Percentiles rank a stretch among this genome's conserved stretches.
phyloP scores from a whole-genome alignment of 2,329 filamentous ascomycete species.

The Tympanopsis confertula region DNA sequence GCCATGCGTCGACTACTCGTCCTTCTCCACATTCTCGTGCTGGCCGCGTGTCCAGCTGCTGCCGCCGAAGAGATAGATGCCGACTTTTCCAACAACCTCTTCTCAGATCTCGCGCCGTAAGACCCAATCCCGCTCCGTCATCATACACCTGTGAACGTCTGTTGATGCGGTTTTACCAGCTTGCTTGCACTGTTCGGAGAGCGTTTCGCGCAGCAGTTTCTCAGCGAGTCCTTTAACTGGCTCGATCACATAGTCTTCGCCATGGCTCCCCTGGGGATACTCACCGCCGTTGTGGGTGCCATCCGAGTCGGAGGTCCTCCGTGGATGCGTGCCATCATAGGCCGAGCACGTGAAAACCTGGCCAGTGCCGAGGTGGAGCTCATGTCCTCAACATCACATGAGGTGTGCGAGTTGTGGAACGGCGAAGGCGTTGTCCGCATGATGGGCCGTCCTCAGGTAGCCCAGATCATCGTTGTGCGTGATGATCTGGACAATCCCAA shows the following conservation, averaged over 20 bases:
- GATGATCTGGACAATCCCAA: background rate
- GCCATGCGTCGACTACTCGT: too few species aligned
- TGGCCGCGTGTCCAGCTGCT: too few species aligned
- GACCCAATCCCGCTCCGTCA: background rate
- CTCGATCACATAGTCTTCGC: background rate
- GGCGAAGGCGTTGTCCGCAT: slow-evolving; percentile 19
- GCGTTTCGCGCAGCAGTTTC: background rate
- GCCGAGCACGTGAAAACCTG: background rate
- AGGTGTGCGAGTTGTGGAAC: slow-evolving; percentile 31
- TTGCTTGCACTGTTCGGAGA: background rate
- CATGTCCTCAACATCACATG: slow-evolving; percentile 23
- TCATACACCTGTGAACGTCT: background rate
- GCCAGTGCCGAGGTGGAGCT: background rate
- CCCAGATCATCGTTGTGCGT: slow-evolving; percentile 7
- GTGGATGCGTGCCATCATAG: background rate
- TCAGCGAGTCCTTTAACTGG: background rate
- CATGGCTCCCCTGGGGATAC: background rate
- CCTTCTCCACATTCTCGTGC: too few species aligned
- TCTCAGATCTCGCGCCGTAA: slow-evolving; percentile 7
- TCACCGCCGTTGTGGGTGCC: background rate
- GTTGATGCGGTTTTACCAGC: background rate
- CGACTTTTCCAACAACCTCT: slow-evolving; percentile 9
- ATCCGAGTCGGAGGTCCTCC: background rate
- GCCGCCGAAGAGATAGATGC: too few species aligned
- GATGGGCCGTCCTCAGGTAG: slow-evolving; percentile 5